phyloP scores from a whole-genome alignment of 2,329 filamentous ascomycete genomes.

The Penicillium frequentans region DNA sequence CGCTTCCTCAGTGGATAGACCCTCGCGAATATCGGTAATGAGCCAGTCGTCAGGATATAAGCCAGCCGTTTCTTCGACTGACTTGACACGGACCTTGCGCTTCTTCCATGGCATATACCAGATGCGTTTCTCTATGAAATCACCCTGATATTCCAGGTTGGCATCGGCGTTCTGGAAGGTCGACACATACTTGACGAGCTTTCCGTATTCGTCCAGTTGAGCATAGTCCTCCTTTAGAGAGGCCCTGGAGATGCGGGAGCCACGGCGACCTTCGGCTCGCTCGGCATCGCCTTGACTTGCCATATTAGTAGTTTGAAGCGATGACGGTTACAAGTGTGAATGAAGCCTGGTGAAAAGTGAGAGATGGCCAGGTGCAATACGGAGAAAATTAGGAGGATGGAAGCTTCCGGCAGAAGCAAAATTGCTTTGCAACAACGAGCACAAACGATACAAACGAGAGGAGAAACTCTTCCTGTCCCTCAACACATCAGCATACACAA shows the following conservation, averaged over 20 bases:
- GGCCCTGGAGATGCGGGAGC: conserved; percentile 38
- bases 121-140: conserved; percentile 50
- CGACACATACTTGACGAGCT: conserved; percentile 66
- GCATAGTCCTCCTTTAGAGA: conserved; percentile 35
- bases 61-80: conserved; percentile 25
- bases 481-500: neutral
- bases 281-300: conserved; percentile 18
- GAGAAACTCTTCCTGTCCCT: neutral
- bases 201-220: conserved; percentile 62
- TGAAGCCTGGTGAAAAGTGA: neutral
- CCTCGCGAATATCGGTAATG: conserved; percentile 65
- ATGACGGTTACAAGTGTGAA: neutral
- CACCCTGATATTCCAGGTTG: conserved; percentile 43
- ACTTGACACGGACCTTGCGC: conserved; percentile 30
- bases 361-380: neutral
- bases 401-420: neutral
- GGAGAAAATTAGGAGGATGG: neutral
- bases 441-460: neutral
- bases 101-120: conserved; percentile 62
- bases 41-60: conserved; percentile 66
- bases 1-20: conserved; percentile 60
- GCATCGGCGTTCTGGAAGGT: conserved; percentile 59
- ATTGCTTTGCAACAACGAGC: neutral
- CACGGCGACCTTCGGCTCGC: conserved; percentile 20
- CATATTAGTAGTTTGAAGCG: conserved; percentile 17